Evolutionary conservation across 1,284 basidiomycete genomes (phyloP), one percentile per base, ranked within the genome.

Genomic region (Pseudozyma thailandica): DNA sequence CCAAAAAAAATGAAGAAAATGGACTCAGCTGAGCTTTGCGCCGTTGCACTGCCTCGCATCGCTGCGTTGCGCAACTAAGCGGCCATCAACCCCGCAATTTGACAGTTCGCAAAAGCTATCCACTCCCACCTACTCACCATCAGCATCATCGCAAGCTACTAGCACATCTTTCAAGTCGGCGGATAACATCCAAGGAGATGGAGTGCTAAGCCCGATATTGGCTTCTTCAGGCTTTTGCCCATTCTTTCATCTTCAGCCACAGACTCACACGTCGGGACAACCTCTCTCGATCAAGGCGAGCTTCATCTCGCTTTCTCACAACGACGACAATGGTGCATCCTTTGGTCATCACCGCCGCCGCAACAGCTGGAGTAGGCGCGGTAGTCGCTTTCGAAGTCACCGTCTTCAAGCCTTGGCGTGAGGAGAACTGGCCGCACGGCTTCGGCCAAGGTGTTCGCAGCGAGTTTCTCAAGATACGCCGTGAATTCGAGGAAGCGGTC

Each of bases 401-500:
- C 18, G 63, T 78, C 45, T 75, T 78, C 53, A 49, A 54, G 23
- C 77, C 77, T 7, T 77, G 74, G 75, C 51, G 75, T 1, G 66
- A 75, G n/a, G 61, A 73, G 27, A 69, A 75, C 30, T 75, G 72
- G 62, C 75, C 75, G 3, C 38, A 77, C 15, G 75, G 72, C 35
- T 52, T 77, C 30, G 68, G 54, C 15, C 25, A 74, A 15, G 73
- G 73, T 41, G 49, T 75, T 9, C 52, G 60, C 12, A 38, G 12
- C 54, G 72, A 77, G 38, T 69, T 64, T 3, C 42, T 59, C 42
- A 69, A 57, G 31, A 25, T 74, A 7, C 62, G 62, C 3, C 50
- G 55, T 6, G 71, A 77, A 27, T 39, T 77, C 12, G 51, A 64
- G 27, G 45, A 66, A 28, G 66, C 60, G 8, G 63, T 72, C 35